phyloP scores from a whole-genome alignment of 768 basidiomycete species.

The Mycena rebaudengoi region DNA sequence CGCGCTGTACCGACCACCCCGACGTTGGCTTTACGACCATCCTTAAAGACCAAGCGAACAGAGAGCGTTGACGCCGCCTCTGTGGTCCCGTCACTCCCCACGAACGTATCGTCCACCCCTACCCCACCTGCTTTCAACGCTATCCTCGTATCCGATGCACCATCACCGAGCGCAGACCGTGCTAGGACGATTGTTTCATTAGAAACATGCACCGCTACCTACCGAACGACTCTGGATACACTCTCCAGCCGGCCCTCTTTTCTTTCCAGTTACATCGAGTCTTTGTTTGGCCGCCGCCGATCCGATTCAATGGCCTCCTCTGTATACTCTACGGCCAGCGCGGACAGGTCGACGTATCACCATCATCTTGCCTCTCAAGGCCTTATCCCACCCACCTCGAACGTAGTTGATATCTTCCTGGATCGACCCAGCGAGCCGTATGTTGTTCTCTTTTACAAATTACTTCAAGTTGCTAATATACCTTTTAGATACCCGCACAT shows the following conservation, averaged over 20 bases:
- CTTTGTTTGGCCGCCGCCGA: slow-evolving; percentile 48
- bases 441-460: slow-evolving; percentile 40
- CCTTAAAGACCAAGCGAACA: slow-evolving; percentile 45
- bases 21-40: slow-evolving; percentile 43
- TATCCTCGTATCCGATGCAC: slow-evolving; percentile 69
- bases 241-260: slow-evolving; percentile 74
- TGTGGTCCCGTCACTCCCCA: slow-evolving; percentile 59
- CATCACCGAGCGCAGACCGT: slow-evolving; percentile 57
- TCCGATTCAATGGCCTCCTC: slow-evolving; percentile 60
- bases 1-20: slow-evolving; percentile 41
- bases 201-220: slow-evolving; percentile 75
- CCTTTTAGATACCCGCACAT: slow-evolving; percentile 73
- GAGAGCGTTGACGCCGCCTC: slow-evolving; percentile 50
- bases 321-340: slow-evolving; percentile 60
- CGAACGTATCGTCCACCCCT: slow-evolving; percentile 52
- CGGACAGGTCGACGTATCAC: slow-evolving; percentile 63
- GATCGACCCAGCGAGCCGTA: slow-evolving; percentile 84
- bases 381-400: slow-evolving; percentile 53
- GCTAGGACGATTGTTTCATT: slow-evolving; percentile 73
- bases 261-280: slow-evolving; percentile 64
- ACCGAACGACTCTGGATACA: slow-evolving; percentile 73
- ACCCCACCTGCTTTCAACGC: slow-evolving; percentile 67
- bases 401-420: slow-evolving; percentile 74
- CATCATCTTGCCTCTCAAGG: slow-evolving; percentile 72
- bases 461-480: neutral